phyloP scores from a whole-genome alignment of 192 early-diverging fungal genomes.

The Lunasporangiospora selenospora region DNA sequence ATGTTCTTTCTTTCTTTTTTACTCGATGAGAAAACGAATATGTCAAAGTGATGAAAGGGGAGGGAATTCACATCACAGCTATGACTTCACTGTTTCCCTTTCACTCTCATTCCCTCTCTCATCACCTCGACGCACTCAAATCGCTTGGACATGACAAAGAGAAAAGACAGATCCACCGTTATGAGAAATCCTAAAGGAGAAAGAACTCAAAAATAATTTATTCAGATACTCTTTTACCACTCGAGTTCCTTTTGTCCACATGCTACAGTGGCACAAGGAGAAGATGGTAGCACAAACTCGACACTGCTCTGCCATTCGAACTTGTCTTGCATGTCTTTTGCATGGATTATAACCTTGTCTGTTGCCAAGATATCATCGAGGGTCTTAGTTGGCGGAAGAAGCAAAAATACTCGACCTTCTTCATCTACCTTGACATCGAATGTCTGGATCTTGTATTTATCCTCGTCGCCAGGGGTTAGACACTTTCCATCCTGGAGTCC shows the following conservation, averaged over 20 bases:
- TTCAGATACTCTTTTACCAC: too few species aligned
- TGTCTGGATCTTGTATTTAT: slow-evolving; percentile 53
- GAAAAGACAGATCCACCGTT: too few species aligned
- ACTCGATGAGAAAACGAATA: too few species aligned
- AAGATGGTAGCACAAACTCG: slow-evolving; percentile 9
- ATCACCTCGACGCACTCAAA: too few species aligned
- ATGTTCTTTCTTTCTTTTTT: too few species aligned
- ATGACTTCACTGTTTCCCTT: too few species aligned
- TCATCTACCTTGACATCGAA: slow-evolving; percentile 65
- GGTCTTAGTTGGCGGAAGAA: slow-evolving; percentile 48
- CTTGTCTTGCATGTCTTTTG: slow-evolving; percentile 2
- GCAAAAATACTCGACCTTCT: slow-evolving; percentile 49
- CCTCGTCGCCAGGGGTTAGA: slow-evolving; percentile 48
- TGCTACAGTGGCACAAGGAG: slow-evolving; percentile 7
- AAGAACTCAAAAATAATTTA: too few species aligned
- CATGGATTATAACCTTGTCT: slow-evolving; percentile 51
- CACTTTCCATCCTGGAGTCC: slow-evolving; percentile 61
- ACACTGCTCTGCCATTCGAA: slow-evolving; percentile 15
- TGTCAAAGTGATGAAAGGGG: too few species aligned
- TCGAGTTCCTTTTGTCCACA: slow-evolving; percentile 26
- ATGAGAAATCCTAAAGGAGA: too few species aligned
- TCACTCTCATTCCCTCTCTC: too few species aligned
- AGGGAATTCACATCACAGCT: too few species aligned
- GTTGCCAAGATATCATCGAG: slow-evolving; percentile 65
- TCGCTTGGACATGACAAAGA: too few species aligned